Evolutionary conservation across 805 yeast species (phyloP).

Genomic region (Barnettozyma sp.): DNA sequence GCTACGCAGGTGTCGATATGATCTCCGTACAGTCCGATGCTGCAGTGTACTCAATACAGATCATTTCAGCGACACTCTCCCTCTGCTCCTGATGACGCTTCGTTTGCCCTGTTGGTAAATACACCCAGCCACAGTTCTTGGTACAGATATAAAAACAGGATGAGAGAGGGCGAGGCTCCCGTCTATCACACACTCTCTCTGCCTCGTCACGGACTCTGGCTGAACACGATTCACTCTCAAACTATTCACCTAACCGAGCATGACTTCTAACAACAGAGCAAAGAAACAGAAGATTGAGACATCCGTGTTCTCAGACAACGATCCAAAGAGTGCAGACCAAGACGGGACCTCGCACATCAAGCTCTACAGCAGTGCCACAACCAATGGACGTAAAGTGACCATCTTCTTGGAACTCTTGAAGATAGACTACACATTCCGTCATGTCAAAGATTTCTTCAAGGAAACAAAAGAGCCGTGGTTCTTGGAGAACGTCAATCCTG

Average conservation of each 20-base stretch:
- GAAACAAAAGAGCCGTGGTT: conserved; percentile 54
- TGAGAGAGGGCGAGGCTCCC: too few species aligned
- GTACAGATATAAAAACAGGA: too few species aligned
- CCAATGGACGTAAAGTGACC: conserved; percentile 35
- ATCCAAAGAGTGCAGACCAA: not conserved
- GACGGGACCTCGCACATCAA: conserved; percentile 34
- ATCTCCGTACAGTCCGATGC: too few species aligned
- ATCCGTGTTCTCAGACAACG: conserved; percentile 1
- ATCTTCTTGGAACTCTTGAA: conserved; percentile 31
- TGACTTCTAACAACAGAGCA: not conserved
- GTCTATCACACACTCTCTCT: too few species aligned
- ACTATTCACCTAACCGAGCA: not conserved
- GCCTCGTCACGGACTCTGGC: too few species aligned
- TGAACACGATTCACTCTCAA: too few species aligned
- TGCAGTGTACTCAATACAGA: too few species aligned
- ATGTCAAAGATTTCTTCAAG: conserved; percentile 34
- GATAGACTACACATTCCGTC: conserved; percentile 27
- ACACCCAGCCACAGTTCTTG: too few species aligned
- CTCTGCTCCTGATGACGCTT: too few species aligned
- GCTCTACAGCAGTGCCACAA: conserved; percentile 34
- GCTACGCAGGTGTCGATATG: too few species aligned
- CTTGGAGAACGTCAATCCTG: conserved; percentile 43
- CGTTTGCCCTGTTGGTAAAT: too few species aligned
- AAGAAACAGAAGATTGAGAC: not conserved
- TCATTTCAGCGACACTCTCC: too few species aligned